A percentile compares a stretch with the other conserved stretches of the same genome.
phyloP scores from a whole-genome alignment of 768 basidiomycete species.

The Albatrellus ellisii region DNA sequence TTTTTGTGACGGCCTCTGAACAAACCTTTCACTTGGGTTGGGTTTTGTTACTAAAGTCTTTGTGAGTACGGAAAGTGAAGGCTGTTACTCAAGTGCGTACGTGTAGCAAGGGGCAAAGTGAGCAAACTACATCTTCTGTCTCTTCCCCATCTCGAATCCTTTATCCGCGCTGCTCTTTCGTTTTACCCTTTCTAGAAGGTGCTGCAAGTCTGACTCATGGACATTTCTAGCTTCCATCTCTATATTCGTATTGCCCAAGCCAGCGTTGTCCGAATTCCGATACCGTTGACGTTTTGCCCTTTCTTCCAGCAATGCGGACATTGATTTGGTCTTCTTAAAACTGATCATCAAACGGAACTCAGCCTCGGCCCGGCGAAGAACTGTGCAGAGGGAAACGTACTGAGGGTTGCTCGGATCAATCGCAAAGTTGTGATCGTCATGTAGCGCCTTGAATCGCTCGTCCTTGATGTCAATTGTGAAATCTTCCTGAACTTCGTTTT shows the following conservation, averaged over 20 bases:
- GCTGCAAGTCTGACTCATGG: conserved; percentile 35
- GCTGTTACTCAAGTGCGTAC: too few species aligned
- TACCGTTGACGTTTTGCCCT: conserved; percentile 52
- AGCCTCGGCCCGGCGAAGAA: neutral
- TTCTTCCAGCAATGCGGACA: conserved; percentile 76
- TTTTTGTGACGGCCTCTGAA: too few species aligned
- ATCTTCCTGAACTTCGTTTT: conserved; percentile 59
- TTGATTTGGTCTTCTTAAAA: conserved; percentile 87
- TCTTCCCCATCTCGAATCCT: conserved; percentile 18
- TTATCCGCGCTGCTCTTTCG: conserved; percentile 39
- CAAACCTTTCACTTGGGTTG: too few species aligned
- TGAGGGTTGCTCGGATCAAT: conserved; percentile 94
- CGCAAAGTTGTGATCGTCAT: conserved; percentile 85
- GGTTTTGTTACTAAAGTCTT: too few species aligned
- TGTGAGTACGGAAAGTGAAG: too few species aligned
- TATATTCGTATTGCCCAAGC: too few species aligned
- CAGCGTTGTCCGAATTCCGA: too few species aligned
- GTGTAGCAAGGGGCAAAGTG: too few species aligned
- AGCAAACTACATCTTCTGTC: conserved; percentile 21
- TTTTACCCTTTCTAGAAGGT: conserved; percentile 79
- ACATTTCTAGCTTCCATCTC: too few species aligned
- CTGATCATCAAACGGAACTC: conserved; percentile 26
- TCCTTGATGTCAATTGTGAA: conserved; percentile 82
- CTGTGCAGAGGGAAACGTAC: conserved; percentile 42
- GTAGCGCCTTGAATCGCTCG: conserved; percentile 74